Conservation (phyloP, 495 filamentous ascomycete species). For the Talaromyces adpressus region DNA sequence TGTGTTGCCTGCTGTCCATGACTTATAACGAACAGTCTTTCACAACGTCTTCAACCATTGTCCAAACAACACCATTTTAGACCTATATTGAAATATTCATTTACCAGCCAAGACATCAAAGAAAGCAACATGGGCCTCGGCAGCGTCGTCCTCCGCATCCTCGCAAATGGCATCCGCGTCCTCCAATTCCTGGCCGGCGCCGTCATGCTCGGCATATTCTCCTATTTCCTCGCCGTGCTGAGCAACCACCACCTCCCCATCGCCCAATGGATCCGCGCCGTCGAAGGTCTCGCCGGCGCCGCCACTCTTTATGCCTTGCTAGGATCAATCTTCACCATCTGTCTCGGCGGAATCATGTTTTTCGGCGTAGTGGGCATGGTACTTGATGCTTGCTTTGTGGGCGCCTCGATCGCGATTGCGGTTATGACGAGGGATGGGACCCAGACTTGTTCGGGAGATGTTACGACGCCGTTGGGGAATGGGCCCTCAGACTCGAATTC, state of each 20-base stretch:
- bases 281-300: conserved; percentile 73
- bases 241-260: conserved; percentile 51
- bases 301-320: conserved; percentile 66
- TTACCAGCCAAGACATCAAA: too few relatives aligned
- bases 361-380: conserved; percentile 68
- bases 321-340: conserved; percentile 67
- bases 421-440: conserved; percentile 62
- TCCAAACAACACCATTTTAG: too few relatives aligned
- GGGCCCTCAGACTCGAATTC: conserved; percentile 44
- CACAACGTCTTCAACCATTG: neutral
- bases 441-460: conserved; percentile 50
- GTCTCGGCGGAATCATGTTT: conserved; percentile 67
- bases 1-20: neutral
- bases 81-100: too few relatives aligned
- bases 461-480: conserved; percentile 60
- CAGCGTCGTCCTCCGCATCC: conserved; percentile 53
- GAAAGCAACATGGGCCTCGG: conserved; percentile 30
- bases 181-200: conserved; percentile 66
- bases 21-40: neutral
- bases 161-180: conserved; percentile 56
- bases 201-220: conserved; percentile 73
- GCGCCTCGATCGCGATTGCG: conserved; percentile 71
- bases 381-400: conserved; percentile 74
- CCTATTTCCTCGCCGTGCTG: conserved; percentile 49
- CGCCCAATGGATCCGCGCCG: conserved; percentile 60